Evolutionary conservation across 768 basidiomycete species (phyloP).

Genomic region (Paxillus rubicundulus): DNA sequence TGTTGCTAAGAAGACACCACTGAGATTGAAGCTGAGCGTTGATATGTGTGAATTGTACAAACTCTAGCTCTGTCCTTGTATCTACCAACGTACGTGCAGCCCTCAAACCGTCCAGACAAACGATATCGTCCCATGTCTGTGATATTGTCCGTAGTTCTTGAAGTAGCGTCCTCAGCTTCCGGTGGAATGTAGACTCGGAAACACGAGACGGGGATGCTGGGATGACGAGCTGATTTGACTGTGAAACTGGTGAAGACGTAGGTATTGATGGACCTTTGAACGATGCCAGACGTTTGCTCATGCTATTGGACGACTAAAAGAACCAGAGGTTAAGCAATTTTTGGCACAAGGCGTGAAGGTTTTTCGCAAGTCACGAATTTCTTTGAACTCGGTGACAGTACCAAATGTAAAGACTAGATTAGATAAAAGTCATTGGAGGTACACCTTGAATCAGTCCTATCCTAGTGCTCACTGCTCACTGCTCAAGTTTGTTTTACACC

Average conservation of each 20-base stretch:
- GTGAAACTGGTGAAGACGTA: constrained; percentile 58
- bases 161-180: constrained; percentile 66
- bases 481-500: background rate
- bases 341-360: too few relatives aligned
- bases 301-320: constrained; percentile 13
- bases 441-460: too few relatives aligned
- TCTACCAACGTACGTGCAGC: constrained; percentile 72
- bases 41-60: constrained; percentile 30
- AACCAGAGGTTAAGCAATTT: too few relatives aligned
- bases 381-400: too few relatives aligned
- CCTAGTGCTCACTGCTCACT: too few relatives aligned
- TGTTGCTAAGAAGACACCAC: constrained; percentile 47
- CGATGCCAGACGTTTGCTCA: constrained; percentile 65
- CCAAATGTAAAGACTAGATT: constrained; percentile 21
- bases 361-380: too few relatives aligned
- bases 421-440: too few relatives aligned
- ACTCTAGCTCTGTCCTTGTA: constrained; percentile 84
- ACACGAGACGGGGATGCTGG: constrained; percentile 43
- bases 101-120: constrained; percentile 75
- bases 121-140: constrained; percentile 81
- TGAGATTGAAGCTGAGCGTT: background rate
- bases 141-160: constrained; percentile 63
- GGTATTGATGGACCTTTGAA: constrained; percentile 82
- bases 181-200: constrained; percentile 75
- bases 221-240: constrained; percentile 35